Base-by-base conservation (phyloP, 129 eudicot species). In the Sambucus nigra region DNA sequence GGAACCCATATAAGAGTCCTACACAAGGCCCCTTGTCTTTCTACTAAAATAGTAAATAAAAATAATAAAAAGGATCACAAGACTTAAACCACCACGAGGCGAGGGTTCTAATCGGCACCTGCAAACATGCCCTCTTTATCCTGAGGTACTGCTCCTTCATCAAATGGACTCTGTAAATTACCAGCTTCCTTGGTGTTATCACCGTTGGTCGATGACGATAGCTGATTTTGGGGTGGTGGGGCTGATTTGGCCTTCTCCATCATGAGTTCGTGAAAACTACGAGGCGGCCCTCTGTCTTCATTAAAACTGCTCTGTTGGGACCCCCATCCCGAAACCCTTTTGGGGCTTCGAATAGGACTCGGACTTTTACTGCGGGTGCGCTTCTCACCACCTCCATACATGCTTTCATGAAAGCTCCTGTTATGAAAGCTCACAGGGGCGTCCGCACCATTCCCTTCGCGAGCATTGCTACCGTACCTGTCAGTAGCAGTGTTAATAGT, bases 201-300 rank as follows among this genome's bases (percentile, higher is more conserved):
- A 39, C 59, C 62, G 27, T 51, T 45, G n/a, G n/a, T n/a, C n/a
- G n/a, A n/a, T n/a, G n/a, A n/a, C n/a, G n/a, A n/a, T n/a, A n/a
- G n/a, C n/a, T n/a, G n/a, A n/a, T n/a, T n/a, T n/a, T n/a, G n/a
- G n/a, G n/a, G n/a, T 2, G 27, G 47, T 25, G 25, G 15, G 14
- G 79, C 54, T 24, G 79, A 40, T 32, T 64, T 63, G 50, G 67
- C 55, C 32, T 53, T 61, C 42, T 65, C 72, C 84, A 81, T 76
- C 87, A 75, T 81, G 33, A 51, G 20, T 69, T 86, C 64, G 26
- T 81, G 87, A 55, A 81, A 86, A 62, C 92, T 86, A 21, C 75
- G 73, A 7, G 18, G 12, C 16, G 57, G 50, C 13, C 69, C 47
- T 38, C 67, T 55, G 5, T 31, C 58, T 13, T 53, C 63, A 13